phyloP scores from a whole-genome alignment of 352 stramenopile species.

The Phytophthora europaea region DNA sequence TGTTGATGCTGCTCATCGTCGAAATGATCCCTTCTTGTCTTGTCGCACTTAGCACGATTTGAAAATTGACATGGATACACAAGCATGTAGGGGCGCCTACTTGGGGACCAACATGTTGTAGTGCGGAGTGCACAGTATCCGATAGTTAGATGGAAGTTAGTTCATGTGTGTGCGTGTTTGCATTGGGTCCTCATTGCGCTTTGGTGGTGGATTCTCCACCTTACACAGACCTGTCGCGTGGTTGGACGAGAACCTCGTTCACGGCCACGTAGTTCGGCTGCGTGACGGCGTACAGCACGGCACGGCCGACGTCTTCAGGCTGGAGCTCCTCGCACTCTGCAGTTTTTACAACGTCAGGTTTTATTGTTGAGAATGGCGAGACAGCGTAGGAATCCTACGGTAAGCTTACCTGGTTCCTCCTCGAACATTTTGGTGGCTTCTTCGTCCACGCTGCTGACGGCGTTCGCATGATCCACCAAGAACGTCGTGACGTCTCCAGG shows the following conservation, averaged over 20 bases:
- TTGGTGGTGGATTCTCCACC: background rate
- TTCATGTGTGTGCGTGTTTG: background rate
- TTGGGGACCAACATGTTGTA: background rate
- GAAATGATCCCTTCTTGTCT: conserved; percentile 12
- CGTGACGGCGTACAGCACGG: conserved; percentile 87
- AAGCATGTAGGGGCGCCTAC: background rate
- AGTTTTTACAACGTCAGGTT: background rate
- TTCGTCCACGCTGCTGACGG: conserved; percentile 63
- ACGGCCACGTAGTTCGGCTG: conserved; percentile 88
- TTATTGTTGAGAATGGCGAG: background rate
- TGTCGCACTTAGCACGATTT: background rate
- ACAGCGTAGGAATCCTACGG: too few relatives aligned
- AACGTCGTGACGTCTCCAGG: conserved; percentile 91
- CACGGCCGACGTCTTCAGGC: conserved; percentile 79
- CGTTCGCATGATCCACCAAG: conserved; percentile 85
- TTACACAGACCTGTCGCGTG: conserved; percentile 84
- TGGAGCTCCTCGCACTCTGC: conserved; percentile 81
- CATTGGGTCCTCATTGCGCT: background rate
- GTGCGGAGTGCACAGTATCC: too few relatives aligned
- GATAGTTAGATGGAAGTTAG: background rate
- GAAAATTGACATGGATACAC: background rate
- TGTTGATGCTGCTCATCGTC: conserved; percentile 30
- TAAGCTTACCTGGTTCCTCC: conserved; percentile 47
- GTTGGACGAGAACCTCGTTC: conserved; percentile 91
- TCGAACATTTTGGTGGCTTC: conserved; percentile 76